Evolutionary conservation across 192 early-diverging fungal species (phyloP), one percentile per base, ranked within the genome.

Genomic region (Coemansia aciculifera): DNA sequence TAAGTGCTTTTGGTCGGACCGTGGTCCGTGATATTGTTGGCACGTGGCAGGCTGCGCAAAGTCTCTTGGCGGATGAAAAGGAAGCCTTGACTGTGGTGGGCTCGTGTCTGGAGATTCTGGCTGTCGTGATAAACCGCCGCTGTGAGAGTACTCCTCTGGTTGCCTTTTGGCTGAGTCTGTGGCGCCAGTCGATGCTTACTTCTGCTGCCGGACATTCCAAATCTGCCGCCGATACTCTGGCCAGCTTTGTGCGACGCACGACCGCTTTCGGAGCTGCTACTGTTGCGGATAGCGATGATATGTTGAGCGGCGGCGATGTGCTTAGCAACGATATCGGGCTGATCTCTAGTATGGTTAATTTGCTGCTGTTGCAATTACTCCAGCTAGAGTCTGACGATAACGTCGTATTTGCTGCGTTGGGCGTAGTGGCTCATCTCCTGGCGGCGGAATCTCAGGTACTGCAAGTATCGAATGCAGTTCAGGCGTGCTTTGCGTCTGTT

Each of bases 151-250:
- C 59, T 9, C 13, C 31, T 9, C 61, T 69, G 21, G 49, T 43
- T 8, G 27, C 68, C 15, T 61, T 79, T 48, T 79, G 77, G 77
- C 64, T 79, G 37, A 62, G 38, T 1, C 46, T 79, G 40, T 79
- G 77, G 77, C 60, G 37, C 11, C 59, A 64, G 60, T 67, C 68
- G 21, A 10, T 78, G 63, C 24, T 42, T 19, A 19, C 15, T 1
- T 21, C 11, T 31, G 63, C 12, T 34, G 15, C 21, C 1, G n/a
- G 37, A 0, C 15, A 44, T 5, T 8, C 63, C 3, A 29, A 51
- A 23, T 36, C 31, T 0, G 71, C 67, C 3, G 57, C 68, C 0
- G 8, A 9, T n/a, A 59, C 49, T 4, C 31, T 73, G 51, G 27
- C 17, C 6, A 40, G 19, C 5, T 73, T 69, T 61, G 54, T 67